Percentiles rank a stretch among this genome's conserved stretches.
Evolutionary conservation across 1,139 yeast species (phyloP).

Genomic region (Hemisphaericaspora subhashii): DNA sequence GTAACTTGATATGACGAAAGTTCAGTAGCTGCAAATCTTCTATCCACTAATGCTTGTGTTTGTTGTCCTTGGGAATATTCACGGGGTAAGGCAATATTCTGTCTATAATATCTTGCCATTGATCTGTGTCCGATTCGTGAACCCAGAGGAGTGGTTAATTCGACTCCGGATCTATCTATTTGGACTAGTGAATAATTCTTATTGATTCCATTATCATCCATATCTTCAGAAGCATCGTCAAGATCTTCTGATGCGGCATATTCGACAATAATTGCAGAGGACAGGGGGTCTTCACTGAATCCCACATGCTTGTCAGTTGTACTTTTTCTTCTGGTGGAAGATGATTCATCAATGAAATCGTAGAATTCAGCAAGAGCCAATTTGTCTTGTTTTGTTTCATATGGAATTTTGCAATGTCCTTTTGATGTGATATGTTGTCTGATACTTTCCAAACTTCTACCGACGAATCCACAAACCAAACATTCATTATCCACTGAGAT

Average conservation of each 20-base stretch:
- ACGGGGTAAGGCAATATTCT: conserved; percentile 29
- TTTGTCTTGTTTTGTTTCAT: conserved; percentile 48
- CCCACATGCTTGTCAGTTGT: conserved; percentile 22
- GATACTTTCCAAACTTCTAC: conserved; percentile 48
- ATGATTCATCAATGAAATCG: conserved; percentile 30
- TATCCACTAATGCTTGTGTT: conserved; percentile 41
- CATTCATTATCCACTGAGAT: conserved; percentile 49
- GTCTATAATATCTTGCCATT: conserved; percentile 46
- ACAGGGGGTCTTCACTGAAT: conserved; percentile 15
- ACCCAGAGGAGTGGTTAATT: conserved; percentile 49
- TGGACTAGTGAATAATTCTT: conserved; percentile 34
- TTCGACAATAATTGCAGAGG: conserved; percentile 8
- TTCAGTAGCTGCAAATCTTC: conserved; percentile 41
- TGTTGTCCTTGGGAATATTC: conserved; percentile 29
- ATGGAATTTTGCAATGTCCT: conserved; percentile 57
- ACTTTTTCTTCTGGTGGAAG: conserved; percentile 18
- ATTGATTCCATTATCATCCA: conserved; percentile 30
- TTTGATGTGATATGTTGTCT: conserved; percentile 53
- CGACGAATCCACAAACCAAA: conserved; percentile 53
- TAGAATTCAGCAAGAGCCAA: conserved; percentile 42
- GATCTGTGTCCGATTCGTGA: conserved; percentile 49
- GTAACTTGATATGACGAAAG: conserved; percentile 29
- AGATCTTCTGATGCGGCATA: conserved; percentile 10
- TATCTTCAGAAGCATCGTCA: conserved; percentile 25
- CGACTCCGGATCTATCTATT: conserved; percentile 42